Base-by-base conservation (phyloP, 148 eudicot genomes). In the Polygonum maritimum region DNA sequence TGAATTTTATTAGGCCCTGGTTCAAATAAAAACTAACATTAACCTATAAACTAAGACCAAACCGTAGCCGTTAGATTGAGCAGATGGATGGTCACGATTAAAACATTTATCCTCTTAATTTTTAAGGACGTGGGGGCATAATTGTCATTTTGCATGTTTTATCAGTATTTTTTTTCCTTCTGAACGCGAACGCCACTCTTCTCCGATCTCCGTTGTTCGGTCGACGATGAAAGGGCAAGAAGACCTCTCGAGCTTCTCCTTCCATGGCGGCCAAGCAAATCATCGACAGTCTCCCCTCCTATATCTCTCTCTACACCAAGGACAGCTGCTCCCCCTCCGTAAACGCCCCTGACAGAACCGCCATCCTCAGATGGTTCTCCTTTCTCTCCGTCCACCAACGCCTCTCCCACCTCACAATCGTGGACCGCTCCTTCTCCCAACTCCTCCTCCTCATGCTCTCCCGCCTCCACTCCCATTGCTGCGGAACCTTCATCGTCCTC, bases 271-370 rank as follows among this genome's bases (percentile, higher is more conserved):
- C 97, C 22, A 86, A 87, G 44, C 92, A 88, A 58, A 76, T 95
- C 57, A 62, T 88, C 67, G 96, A 89, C 84, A 82, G 88, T 4
- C 89, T 95, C 76, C 95, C 97, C 48, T 83, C 99, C 7, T 93
- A 92, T 87, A 87, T 95, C 85, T 90, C 97, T 73, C 86, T 95
- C 71, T 95, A 90, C 89, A 85, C 75, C 52, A 85, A 26, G 31
- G 31, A 5, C 79, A 80, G 3, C 73, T 75, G 31, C 5, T 67
- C 73, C 14, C 47, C 77, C n/a, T 41, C 74, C 60, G 31, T 26
- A 26, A 60, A 73, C 76, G 47, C 85, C 75, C 79, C 77, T 41
- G 82, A 80, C 3, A 83, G 92, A 39, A 48, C 86, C 18, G 15
- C 88, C 19, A 83, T 95, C 38, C 82, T 92, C 45, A 83, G 84